These are phyloP conservation scores for Talaromyces sp. DNA, from an alignment of 2,329 filamentous ascomycete species.

Conservation along the genomic window DNA sequence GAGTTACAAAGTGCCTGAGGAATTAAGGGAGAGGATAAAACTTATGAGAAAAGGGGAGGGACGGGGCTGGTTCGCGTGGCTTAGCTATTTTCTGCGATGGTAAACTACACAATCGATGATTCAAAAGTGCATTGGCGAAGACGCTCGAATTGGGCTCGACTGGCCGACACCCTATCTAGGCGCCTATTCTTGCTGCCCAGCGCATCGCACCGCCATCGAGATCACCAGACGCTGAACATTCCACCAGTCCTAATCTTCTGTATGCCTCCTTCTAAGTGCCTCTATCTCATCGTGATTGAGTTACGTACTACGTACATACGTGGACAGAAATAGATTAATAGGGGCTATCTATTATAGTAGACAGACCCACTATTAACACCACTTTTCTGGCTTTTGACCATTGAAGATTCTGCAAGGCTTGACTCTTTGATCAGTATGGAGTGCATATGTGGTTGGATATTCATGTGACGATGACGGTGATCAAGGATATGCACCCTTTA, in stretches of 20 bases:
- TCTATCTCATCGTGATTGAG: not conserved
- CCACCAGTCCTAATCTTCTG: not conserved
- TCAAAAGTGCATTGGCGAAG: too few relatives aligned
- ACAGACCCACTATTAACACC: not conserved
- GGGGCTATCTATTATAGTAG: not conserved
- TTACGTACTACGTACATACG: not conserved
- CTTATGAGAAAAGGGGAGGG: not conserved
- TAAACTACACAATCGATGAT: not conserved
- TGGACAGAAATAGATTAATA: not conserved
- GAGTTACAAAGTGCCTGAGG: not conserved
- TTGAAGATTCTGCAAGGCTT: not conserved
- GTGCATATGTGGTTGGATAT: not conserved
- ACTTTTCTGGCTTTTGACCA: not conserved
- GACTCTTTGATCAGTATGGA: slow-evolving; percentile 1
- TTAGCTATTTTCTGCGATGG: not conserved
- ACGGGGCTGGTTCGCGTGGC: not conserved
- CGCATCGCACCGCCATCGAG: too few relatives aligned
- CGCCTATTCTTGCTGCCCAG: not conserved
- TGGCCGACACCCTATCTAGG: not conserved
- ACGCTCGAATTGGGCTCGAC: too few relatives aligned
- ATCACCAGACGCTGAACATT: too few relatives aligned
- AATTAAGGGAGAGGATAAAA: not conserved
- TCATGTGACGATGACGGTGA: not conserved
- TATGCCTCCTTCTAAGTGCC: not conserved
- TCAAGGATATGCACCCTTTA: not conserved